Evolutionary conservation across 768 basidiomycete species (phyloP), one percentile per base, ranked within the genome.

Genomic region (Cystofilobasidium capitatum): DNA sequence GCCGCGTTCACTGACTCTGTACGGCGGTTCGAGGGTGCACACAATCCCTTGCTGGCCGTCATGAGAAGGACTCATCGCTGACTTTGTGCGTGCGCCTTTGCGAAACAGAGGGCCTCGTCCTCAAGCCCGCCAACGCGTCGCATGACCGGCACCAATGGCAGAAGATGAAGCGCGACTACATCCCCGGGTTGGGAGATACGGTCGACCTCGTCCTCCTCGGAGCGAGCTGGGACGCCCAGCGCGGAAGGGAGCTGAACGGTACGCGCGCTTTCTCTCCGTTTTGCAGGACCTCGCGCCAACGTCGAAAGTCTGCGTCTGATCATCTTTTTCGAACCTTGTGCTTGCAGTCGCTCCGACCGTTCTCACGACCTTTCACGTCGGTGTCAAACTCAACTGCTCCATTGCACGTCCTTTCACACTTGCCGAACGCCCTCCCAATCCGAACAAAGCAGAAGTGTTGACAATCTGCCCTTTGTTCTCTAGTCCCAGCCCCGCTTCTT

Each of bases 91-190:
- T 51, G 31, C 39, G 4, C n/a, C 6, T 44, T 20, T 13, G 24
- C 3, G 9, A 3, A 31, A 40, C 66, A 79, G 79, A 79, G 75
- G 80, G 80, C 0, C 73, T 91, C 0, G 85, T 94, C 1, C 79
- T 94, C 64, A 94, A 94, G 74, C 84, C 87, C 0, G 84, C 82
- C 5, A 81, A 82, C 29, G 85, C 87, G 0, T 70, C 61, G 2
- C 93, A 94, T 74, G 85, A 86, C 71, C 79, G 75, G 71, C 77
- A 73, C 7, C 77, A 81, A 31, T 44, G 54, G 42, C 24, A 24
- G 57, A 58, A 83, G 82, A 73, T 90, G 58, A 90, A 91, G 79
- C 84, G 82, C 73, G 92, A 97, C 75, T 94, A 94, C 70, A 89
- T 97, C 44, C 84, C 85, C 0, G 87, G 87, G 5, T 81, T 87